Percentiles rank a stretch among this genome's conserved stretches.
Conservation (phyloP, 345 rosid genomes). For the Ceriops zippeliana region DNA sequence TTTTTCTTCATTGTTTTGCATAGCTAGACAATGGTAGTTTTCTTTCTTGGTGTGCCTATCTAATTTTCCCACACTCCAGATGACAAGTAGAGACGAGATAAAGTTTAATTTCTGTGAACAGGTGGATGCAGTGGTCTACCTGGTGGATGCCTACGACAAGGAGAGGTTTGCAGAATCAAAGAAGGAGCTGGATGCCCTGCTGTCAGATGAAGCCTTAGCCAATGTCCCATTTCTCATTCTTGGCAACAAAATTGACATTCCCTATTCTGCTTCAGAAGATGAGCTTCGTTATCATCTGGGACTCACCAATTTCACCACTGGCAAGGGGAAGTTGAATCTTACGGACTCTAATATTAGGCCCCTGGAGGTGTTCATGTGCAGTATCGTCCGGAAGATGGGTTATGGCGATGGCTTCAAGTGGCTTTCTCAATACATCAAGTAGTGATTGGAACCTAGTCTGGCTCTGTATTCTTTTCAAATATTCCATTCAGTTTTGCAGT, state of each 20-base stretch:
- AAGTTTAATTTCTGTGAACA: conserved; percentile 6
- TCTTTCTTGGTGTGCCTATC: not conserved
- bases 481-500: conserved; percentile 8
- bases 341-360: conserved; percentile 43
- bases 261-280: conserved; percentile 50
- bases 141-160: conserved; percentile 60
- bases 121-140: conserved; percentile 66
- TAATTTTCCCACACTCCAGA: no score
- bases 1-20: no score
- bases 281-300: conserved; percentile 52
- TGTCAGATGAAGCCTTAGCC: conserved; percentile 49
- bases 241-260: conserved; percentile 58
- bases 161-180: conserved; percentile 55
- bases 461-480: conserved; percentile 16
- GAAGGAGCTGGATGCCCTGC: conserved; percentile 54
- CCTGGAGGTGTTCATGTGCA: conserved; percentile 64
- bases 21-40: no score
- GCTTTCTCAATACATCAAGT: conserved; percentile 60
- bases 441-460: conserved; percentile 16
- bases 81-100: not conserved
- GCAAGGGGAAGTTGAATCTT: conserved; percentile 50
- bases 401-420: conserved; percentile 67
- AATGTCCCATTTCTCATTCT: conserved; percentile 53
- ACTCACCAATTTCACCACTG: conserved; percentile 50
- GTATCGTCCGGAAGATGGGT: conserved; percentile 60